phyloP scores from a whole-genome alignment of 2,329 filamentous ascomycete genomes.

The Diaporthe capsici region DNA sequence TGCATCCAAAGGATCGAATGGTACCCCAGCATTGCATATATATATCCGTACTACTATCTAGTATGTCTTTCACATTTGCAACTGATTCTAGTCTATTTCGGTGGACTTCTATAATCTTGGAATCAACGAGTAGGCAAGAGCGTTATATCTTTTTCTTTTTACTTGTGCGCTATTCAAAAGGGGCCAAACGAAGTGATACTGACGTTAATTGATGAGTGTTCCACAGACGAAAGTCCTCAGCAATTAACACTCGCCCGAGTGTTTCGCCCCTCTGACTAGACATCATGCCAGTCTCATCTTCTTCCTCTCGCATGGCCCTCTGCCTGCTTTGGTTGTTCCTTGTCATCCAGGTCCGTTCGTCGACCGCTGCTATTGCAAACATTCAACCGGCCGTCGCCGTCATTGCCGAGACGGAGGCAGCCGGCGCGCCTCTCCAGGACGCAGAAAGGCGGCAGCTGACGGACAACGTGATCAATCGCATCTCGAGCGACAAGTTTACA shows the following conservation, averaged over 20 bases:
- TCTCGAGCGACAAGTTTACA: background rate
- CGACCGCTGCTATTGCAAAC: background rate
- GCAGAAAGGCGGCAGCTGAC: constrained; percentile 24
- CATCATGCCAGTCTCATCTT: background rate
- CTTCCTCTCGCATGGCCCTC: background rate
- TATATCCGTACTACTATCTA: no score
- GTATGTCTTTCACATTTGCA: background rate
- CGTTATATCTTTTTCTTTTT: background rate
- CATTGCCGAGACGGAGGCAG: background rate
- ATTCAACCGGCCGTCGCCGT: background rate
- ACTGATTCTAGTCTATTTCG: background rate
- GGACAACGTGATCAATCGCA: constrained; percentile 2
- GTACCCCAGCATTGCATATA: background rate
- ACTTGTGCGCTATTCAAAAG: no score
- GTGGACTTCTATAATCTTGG: no score
- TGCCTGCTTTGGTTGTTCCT: background rate
- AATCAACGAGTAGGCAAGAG: background rate
- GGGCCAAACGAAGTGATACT: no score
- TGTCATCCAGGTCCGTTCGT: background rate
- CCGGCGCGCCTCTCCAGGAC: constrained; percentile 7
- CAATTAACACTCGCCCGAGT: no score
- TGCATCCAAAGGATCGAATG: background rate
- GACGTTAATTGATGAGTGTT: no score
- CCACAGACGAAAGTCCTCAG: background rate
- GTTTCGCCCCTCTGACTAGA: background rate